Conservation (phyloP, 2,329 filamentous ascomycete genomes). For the Penicillium glabrum region DNA sequence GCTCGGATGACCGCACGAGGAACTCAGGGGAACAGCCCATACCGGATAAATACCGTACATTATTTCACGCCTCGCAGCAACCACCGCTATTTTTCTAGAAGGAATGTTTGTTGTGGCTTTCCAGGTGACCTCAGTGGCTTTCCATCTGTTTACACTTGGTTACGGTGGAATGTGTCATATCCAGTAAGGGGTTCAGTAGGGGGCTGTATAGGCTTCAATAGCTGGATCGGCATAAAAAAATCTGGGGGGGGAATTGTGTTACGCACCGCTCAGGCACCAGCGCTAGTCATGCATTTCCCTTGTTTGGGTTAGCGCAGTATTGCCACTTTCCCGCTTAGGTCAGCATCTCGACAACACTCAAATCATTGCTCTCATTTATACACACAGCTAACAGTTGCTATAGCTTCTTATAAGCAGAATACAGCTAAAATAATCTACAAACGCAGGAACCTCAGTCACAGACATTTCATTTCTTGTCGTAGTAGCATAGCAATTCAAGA, state of each 20-base stretch:
- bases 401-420: too few relatives aligned
- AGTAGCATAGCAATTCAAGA: too few relatives aligned
- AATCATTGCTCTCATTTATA: too few relatives aligned
- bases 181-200: background rate
- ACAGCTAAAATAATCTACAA: too few relatives aligned
- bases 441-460: too few relatives aligned
- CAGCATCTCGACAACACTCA: background rate
- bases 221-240: background rate
- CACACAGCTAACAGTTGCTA: too few relatives aligned
- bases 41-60: background rate
- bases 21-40: conserved; percentile 1
- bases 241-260: background rate
- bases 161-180: conserved; percentile 15
- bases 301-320: background rate
- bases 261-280: background rate
- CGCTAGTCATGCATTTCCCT: background rate
- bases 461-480: too few relatives aligned
- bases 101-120: conserved; percentile 5
- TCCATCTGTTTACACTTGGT: conserved; percentile 12
- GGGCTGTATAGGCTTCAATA: background rate
- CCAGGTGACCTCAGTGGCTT: background rate
- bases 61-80: conserved; percentile 8
- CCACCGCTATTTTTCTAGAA: conserved; percentile 14
- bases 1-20: background rate
- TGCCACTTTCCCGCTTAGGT: conserved; percentile 15